Evolutionary conservation across 208 protist species (phyloP).

Genomic region (Crithidia sp.): DNA sequence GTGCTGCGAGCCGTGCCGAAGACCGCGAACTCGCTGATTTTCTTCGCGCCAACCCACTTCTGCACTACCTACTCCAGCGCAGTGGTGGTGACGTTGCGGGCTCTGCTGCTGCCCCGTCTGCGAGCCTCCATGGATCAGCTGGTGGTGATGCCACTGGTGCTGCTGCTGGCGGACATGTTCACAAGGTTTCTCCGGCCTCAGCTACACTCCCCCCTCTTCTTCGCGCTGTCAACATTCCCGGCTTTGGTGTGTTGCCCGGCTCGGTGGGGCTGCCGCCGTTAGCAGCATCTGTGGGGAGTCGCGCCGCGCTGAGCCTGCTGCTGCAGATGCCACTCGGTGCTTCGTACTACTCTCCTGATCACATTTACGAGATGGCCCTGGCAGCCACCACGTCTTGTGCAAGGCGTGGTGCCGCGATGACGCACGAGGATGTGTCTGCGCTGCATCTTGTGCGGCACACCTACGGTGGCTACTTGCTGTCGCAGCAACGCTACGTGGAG

Average conservation of each 20-base stretch:
- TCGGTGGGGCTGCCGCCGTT: slow-evolving; percentile 22
- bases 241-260: slow-evolving; percentile 27
- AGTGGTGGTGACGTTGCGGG: background rate
- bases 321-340: slow-evolving; percentile 10
- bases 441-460: slow-evolving; percentile 11
- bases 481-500: slow-evolving; percentile 18
- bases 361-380: slow-evolving; percentile 26
- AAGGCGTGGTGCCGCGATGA: background rate
- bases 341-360: slow-evolving; percentile 14
- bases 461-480: slow-evolving; percentile 25
- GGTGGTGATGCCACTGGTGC: too few relatives aligned
- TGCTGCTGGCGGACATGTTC: too few relatives aligned
- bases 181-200: background rate
- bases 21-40: slow-evolving; percentile 20
- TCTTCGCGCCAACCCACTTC: slow-evolving; percentile 16
- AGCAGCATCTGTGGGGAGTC: background rate
- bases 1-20: slow-evolving; percentile 1
- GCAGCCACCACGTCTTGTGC: background rate
- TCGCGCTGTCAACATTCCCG: slow-evolving; percentile 22
- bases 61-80: slow-evolving; percentile 24
- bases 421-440: background rate
- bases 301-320: slow-evolving; percentile 14
- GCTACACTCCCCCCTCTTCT: background rate
- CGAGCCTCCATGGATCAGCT: background rate
- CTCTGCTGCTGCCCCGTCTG: background rate